phyloP scores from a whole-genome alignment of 176 grass and related monocot genomes.

The Hsuehochloa calcarea region DNA sequence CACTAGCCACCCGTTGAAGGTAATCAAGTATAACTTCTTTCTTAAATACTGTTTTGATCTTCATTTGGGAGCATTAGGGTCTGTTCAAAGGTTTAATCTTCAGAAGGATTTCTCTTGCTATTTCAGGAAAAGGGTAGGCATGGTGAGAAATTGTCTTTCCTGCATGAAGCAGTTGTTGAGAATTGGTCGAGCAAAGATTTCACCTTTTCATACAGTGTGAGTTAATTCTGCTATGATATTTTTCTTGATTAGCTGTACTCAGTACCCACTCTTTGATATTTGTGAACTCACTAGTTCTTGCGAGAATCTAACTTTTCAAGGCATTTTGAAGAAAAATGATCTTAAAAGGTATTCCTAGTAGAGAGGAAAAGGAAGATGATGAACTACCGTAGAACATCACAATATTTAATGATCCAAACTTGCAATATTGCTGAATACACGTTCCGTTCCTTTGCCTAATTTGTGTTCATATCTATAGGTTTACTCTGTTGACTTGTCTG shows the following conservation, averaged over 20 bases:
- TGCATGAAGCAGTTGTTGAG: slow-evolving; percentile 83
- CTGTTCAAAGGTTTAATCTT: slow-evolving; percentile 26
- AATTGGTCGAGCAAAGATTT: slow-evolving; percentile 86
- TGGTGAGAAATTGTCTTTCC: slow-evolving; percentile 70
- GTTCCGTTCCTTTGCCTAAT: not conserved
- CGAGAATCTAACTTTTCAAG: too few relatives aligned
- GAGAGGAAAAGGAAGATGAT: too few relatives aligned
- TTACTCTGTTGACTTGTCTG: slow-evolving; percentile 70
- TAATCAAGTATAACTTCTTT: slow-evolving; percentile 19
- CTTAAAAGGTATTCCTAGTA: too few relatives aligned
- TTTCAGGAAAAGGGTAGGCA: slow-evolving; percentile 84
- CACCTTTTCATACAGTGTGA: slow-evolving; percentile 82
- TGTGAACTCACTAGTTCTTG: too few relatives aligned
- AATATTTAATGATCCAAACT: too few relatives aligned
- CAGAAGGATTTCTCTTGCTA: not conserved
- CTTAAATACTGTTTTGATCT: slow-evolving; percentile 11
- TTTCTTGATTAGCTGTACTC: too few relatives aligned
- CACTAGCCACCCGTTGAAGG: slow-evolving; percentile 90
- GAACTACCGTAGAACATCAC: too few relatives aligned
- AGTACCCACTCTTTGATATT: too few relatives aligned
- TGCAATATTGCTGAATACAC: too few relatives aligned
- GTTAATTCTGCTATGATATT: not conserved
- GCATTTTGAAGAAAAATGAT: too few relatives aligned
- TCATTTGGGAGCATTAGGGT: not conserved
- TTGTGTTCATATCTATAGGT: slow-evolving; percentile 38